These are phyloP conservation scores for Sorghum bicolor DNA, from an alignment of 176 grass and related monocot genomes.

Conservation along the genomic window DNA sequence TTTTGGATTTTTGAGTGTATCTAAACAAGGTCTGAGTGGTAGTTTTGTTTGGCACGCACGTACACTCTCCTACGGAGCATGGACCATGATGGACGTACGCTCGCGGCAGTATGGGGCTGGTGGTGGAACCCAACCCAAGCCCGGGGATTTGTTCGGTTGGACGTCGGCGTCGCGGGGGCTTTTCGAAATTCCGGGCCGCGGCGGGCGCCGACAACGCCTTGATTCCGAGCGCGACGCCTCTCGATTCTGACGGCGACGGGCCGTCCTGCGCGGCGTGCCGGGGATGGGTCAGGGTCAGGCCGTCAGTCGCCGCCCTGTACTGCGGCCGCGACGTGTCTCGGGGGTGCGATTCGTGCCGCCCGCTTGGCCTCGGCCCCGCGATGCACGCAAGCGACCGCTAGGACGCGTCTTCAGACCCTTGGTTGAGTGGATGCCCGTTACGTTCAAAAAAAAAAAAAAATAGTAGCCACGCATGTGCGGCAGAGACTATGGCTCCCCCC, in stretches of 20 bases:
- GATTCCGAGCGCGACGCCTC: constrained; percentile 35
- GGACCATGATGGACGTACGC: too few species aligned
- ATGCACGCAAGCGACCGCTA: not conserved
- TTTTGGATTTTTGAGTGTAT: too few species aligned
- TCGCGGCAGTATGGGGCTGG: not conserved
- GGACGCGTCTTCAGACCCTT: too few species aligned
- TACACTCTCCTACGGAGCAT: too few species aligned
- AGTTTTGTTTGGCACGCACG: too few species aligned
- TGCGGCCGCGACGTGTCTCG: not conserved
- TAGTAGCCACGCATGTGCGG: too few species aligned
- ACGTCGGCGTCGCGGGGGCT: constrained; percentile 39
- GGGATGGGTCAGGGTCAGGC: not conserved
- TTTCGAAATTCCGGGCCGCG: constrained; percentile 29
- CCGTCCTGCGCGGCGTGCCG: not conserved
- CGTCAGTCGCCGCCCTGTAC: not conserved
- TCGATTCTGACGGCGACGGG: constrained; percentile 32
- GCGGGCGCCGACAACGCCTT: constrained; percentile 19
- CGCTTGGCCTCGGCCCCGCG: not conserved
- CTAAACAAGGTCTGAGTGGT: too few species aligned
- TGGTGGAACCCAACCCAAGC: not conserved
- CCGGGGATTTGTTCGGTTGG: constrained; percentile 22
- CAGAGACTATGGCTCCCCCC: too few species aligned
- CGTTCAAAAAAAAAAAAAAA: too few species aligned
- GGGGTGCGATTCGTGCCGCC: not conserved
- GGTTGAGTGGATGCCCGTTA: too few species aligned